Percentiles rank a stretch among this genome's conserved stretches.
Evolutionary conservation across 139 green algal genomes (phyloP).

Genomic region (Micractinium conductrix): DNA sequence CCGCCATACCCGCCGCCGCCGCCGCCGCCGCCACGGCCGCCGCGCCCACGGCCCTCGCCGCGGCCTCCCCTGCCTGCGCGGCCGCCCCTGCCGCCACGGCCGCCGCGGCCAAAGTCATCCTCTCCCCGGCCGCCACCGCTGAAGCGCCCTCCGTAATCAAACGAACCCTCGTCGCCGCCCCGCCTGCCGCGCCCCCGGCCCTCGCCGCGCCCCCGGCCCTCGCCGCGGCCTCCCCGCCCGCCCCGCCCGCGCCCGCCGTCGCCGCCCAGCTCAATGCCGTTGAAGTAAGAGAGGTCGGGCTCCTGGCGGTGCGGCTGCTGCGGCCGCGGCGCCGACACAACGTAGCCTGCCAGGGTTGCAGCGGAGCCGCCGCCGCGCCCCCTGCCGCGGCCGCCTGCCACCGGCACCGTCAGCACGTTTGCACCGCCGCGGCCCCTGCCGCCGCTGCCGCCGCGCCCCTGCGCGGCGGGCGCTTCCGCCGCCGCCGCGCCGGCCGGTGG

Average conservation of each 20-base stretch:
- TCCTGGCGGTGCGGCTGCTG: background rate
- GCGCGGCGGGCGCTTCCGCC: background rate
- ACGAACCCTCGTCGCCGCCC: background rate
- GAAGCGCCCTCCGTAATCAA: background rate
- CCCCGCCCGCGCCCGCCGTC: background rate
- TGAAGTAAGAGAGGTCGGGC: conserved; percentile 5
- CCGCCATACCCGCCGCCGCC: conserved; percentile 17
- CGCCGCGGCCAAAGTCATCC: background rate
- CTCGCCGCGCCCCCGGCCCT: background rate
- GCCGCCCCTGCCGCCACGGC: background rate
- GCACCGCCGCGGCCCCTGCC: background rate
- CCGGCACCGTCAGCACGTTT: background rate
- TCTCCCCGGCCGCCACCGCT: background rate
- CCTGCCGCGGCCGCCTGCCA: background rate
- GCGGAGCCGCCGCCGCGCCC: background rate
- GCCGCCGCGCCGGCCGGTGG: background rate
- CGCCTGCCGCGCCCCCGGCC: background rate
- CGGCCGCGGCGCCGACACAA: background rate
- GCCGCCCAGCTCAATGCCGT: background rate
- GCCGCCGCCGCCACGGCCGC: background rate
- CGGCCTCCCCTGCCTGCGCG: background rate
- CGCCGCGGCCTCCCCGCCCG: background rate
- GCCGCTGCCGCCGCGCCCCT: background rate
- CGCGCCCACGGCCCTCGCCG: conserved; percentile 10
- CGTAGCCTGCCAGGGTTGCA: background rate